Base-by-base conservation (phyloP, 2,329 filamentous ascomycete species). In the Sclerotinia nivalis region DNA sequence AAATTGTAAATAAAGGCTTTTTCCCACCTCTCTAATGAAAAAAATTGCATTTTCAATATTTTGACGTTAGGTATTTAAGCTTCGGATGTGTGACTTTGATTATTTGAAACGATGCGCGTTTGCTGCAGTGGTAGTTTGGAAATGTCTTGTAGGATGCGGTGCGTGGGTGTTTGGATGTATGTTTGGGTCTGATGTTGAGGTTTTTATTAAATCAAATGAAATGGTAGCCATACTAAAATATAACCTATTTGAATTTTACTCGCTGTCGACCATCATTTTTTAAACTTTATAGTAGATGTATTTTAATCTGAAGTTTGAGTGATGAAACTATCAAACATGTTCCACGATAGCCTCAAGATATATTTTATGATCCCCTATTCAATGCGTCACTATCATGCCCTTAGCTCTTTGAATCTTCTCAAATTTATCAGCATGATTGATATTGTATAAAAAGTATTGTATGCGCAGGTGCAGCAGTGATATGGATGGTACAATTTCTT, bases 1-100 rank as follows among this genome's bases (percentile, higher is more conserved):
- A 68, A 68, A 60, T 43, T 62, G 66, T 64, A 62, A 49, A 68
- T 68, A 68, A 45, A 68, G 45, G 49, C 56, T 68, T 61, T 43
- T 37, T 43, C 47, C 55, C 40, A 25, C 37, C n/a, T 68, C 54
- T 43, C 31, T 50, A 50, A 64, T 54, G 55, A 68, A 40, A 28
- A 62, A 68, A 47, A 31, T 31, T 54, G 34, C 56, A n/a, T 25
- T 68, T 52, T 52, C 34, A 43, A 52, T 62, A 22, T 40, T 50
- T 59, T n/a, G 31, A 64, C 50, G 15, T 37, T 40, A 1, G n/a
- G 22, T 43, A 15, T 61, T 20, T 15, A 25, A 52, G n/a, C 20
- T 62, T 61, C n/a, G 45, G 1, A 12, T 62, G 45, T 49, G 34
- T 18, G n/a, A 64, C 15, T 52, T 49, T 4, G 60, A 62, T 34